A percentile compares a stretch with the other conserved stretches of the same genome.
These are phyloP conservation scores for Penstemon newberryi DNA, from an alignment of 257 asterid genomes.

Conservation along the genomic window DNA sequence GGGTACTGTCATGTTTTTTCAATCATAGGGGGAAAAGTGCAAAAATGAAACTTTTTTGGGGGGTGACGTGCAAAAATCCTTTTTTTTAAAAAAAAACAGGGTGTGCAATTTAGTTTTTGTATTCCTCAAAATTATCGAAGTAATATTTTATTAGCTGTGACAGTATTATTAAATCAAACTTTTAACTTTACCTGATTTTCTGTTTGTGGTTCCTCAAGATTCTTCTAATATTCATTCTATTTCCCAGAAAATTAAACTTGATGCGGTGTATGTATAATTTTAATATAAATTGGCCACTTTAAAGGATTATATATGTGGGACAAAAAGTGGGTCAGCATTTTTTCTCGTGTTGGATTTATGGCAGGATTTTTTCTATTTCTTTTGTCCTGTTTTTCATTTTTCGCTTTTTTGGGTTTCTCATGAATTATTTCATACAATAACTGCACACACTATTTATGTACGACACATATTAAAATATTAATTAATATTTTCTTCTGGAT, in stretches of 20 bases:
- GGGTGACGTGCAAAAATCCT: too few species aligned
- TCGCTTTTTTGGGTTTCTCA: background rate
- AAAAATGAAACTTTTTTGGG: too few species aligned
- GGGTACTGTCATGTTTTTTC: too few species aligned
- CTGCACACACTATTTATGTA: too few species aligned
- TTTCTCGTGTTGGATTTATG: constrained; percentile 35
- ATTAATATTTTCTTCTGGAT: too few species aligned
- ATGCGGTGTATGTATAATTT: constrained; percentile 22
- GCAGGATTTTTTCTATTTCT: background rate
- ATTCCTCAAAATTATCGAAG: constrained; percentile 44
- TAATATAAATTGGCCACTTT: constrained; percentile 34
- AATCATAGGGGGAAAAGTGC: too few species aligned
- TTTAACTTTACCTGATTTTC: constrained; percentile 49
- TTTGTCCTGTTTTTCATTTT: background rate
- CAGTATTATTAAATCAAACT: constrained; percentile 25
- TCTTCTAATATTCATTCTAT: constrained; percentile 48
- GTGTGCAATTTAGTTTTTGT: constrained; percentile 57
- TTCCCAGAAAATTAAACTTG: constrained; percentile 23
- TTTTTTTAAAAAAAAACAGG: constrained; percentile 13
- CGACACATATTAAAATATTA: too few species aligned
- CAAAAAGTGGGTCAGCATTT: constrained; percentile 41
- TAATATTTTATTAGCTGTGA: constrained; percentile 27
- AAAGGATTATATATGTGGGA: constrained; percentile 44
- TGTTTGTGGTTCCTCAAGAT: constrained; percentile 48
- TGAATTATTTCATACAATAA: too few species aligned